Conservation (phyloP, 2,329 filamentous ascomycete genomes). For the Bipolaris oryzae region DNA sequence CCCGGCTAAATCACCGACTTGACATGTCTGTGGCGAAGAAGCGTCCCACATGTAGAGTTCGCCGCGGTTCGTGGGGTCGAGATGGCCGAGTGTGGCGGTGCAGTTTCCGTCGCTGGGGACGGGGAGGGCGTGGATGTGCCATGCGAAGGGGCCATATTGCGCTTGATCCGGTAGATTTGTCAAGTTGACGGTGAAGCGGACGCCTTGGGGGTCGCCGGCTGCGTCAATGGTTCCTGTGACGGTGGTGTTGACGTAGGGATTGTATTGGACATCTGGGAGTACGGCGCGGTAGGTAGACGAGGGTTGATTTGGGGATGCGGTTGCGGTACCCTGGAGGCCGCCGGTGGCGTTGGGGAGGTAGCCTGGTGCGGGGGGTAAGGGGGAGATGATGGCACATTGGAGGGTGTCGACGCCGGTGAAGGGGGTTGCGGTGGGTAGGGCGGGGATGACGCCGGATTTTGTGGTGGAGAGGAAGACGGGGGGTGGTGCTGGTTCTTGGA, state of each 20-base stretch:
- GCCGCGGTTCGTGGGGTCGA: conserved; percentile 48
- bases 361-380: conserved; percentile 26
- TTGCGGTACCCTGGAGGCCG: conserved; percentile 29
- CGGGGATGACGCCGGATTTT: conserved; percentile 33
- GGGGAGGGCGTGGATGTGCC: conserved; percentile 50
- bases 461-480: conserved; percentile 23
- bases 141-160: conserved; percentile 32
- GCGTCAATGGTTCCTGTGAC: conserved; percentile 43
- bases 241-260: conserved; percentile 23
- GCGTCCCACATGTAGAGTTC: conserved; percentile 44
- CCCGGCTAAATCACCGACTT: conserved; percentile 52
- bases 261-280: conserved; percentile 30
- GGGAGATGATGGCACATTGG: conserved; percentile 35
- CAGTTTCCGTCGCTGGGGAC: conserved; percentile 49
- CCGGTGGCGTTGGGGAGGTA: conserved; percentile 20
- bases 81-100: conserved; percentile 43
- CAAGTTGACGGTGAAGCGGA: conserved; percentile 48
- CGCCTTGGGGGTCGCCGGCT: conserved; percentile 38
- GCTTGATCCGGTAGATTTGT: conserved; percentile 44
- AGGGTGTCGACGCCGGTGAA: conserved; percentile 33
- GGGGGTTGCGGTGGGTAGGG: conserved; percentile 21
- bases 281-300: conserved; percentile 31
- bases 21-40: conserved; percentile 41
- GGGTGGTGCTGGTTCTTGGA: conserved; percentile 26
- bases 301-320: conserved; percentile 27